These are phyloP conservation scores for Lachancea sp. DNA, from an alignment of 805 yeast genomes.

Conservation along the genomic window DNA sequence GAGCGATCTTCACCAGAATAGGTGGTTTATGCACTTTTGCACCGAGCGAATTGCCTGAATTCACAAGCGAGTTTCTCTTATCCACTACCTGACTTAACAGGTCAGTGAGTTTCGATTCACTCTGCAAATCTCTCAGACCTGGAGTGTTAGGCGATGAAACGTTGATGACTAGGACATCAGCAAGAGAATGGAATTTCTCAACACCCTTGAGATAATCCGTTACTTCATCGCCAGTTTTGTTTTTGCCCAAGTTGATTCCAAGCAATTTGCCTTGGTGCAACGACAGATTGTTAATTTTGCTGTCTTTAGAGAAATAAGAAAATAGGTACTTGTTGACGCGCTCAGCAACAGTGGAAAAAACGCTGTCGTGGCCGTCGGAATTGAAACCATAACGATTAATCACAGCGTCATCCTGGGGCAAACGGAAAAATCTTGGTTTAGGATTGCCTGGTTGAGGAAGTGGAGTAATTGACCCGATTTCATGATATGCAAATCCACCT, in stretches of 20 bases:
- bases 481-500: slow-evolving; percentile 83
- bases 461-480: slow-evolving; percentile 91
- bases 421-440: slow-evolving; percentile 82
- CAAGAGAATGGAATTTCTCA: slow-evolving; percentile 67
- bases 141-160: slow-evolving; percentile 97
- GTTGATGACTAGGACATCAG: slow-evolving; percentile 85
- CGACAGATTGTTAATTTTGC: slow-evolving; percentile 35
- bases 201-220: slow-evolving; percentile 84
- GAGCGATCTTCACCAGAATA: slow-evolving; percentile 85
- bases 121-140: slow-evolving; percentile 82
- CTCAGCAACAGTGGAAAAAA: slow-evolving; percentile 56
- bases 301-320: slow-evolving; percentile 22
- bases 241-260: slow-evolving; percentile 86
- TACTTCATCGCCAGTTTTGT: slow-evolving; percentile 86
- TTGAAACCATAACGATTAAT: slow-evolving; percentile 94
- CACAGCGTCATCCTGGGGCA: slow-evolving; percentile 80
- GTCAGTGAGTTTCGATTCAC: slow-evolving; percentile 61
- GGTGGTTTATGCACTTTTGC: slow-evolving; percentile 50
- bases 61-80: slow-evolving; percentile 55
- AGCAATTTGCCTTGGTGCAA: slow-evolving; percentile 59
- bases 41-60: slow-evolving; percentile 31
- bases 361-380: slow-evolving; percentile 78
- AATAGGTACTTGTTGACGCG: slow-evolving; percentile 45
- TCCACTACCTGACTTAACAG: slow-evolving; percentile 61
- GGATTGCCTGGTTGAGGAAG: slow-evolving; percentile 93